These are phyloP conservation scores for Bipolaris oryzae DNA, from an alignment of 2,329 filamentous ascomycete genomes.

Conservation along the genomic window DNA sequence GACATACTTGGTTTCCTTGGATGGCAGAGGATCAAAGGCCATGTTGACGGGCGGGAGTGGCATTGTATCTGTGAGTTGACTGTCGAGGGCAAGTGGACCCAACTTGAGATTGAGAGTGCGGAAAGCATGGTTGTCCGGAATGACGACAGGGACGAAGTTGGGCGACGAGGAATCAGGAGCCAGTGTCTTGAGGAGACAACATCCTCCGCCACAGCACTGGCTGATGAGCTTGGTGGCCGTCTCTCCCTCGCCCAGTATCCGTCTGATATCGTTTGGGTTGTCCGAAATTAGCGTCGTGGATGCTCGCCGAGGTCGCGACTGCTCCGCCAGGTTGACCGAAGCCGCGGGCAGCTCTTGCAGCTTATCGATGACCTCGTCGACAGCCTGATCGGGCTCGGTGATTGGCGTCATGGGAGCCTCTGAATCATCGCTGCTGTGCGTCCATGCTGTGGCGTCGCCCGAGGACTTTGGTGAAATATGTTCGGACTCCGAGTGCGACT, in stretches of 20 bases:
- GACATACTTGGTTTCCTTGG: constrained; percentile 50
- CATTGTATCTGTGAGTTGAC: constrained; percentile 71
- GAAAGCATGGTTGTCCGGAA: constrained; percentile 85
- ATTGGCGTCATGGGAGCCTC: constrained; percentile 53
- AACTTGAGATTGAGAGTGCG: constrained; percentile 78
- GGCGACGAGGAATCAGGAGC: constrained; percentile 54
- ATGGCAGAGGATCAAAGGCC: constrained; percentile 66
- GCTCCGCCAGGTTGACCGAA: constrained; percentile 44
- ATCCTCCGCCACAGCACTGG: constrained; percentile 69
- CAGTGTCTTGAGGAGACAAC: constrained; percentile 65
- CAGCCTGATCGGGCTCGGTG: constrained; percentile 50
- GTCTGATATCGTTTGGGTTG: constrained; percentile 63
- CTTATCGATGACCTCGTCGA: constrained; percentile 53
- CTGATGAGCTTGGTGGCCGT: constrained; percentile 65
- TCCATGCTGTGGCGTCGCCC: constrained; percentile 49
- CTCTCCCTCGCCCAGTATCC: constrained; percentile 62
- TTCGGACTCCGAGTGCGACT: constrained; percentile 33
- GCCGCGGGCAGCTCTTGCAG: constrained; percentile 47
- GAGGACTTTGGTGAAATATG: constrained; percentile 50
- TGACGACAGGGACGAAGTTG: constrained; percentile 55
- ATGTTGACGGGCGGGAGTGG: constrained; percentile 77
- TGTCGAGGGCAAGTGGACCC: constrained; percentile 72
- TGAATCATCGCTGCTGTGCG: constrained; percentile 51
- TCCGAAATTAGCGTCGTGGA: constrained; percentile 70
- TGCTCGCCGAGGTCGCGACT: constrained; percentile 61